Evolutionary conservation across 148 eudicot species (phyloP).

Genomic region (Fagopyrum homotropicum): DNA sequence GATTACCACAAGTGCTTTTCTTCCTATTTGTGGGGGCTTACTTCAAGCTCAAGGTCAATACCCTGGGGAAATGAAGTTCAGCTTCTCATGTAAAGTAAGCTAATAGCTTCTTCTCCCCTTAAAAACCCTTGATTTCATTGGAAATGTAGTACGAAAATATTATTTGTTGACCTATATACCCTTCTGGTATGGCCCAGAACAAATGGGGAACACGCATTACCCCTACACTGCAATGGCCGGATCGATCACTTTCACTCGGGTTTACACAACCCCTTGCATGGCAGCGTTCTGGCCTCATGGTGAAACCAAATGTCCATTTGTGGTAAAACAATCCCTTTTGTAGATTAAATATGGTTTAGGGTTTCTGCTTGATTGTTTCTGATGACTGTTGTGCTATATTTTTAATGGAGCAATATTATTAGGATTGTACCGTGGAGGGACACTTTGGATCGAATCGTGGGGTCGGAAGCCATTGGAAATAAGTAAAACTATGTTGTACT

Average conservation of each 20-base stretch:
- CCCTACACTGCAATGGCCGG: conserved; percentile 85
- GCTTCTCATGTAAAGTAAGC: conserved; percentile 89
- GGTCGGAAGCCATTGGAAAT: no score
- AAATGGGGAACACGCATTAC: conserved; percentile 84
- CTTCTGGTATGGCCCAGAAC: conserved; percentile 35
- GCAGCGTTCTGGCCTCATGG: conserved; percentile 85
- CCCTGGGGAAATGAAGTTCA: conserved; percentile 93
- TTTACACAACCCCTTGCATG: conserved; percentile 80
- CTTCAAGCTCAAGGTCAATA: conserved; percentile 99
- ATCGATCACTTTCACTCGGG: conserved; percentile 62
- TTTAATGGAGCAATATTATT: not conserved
- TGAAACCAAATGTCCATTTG: conserved; percentile 79
- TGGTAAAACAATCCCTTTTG: conserved; percentile 32
- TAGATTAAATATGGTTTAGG: not conserved
- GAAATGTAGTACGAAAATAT: not conserved
- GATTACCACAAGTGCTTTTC: conserved; percentile 76
- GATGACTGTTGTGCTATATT: not conserved
- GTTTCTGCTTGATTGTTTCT: not conserved
- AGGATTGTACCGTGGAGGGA: no score
- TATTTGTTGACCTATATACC: not conserved
- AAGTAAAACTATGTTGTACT: no score
- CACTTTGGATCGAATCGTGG: no score
- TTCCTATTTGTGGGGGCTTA: conserved; percentile 77
- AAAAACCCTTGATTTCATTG: not conserved
- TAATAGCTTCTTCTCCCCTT: not conserved